A percentile compares a stretch with the other conserved stretches of the same genome.
Conservation (phyloP, 176 grass and related monocot species). For the Bromus sterilis region DNA sequence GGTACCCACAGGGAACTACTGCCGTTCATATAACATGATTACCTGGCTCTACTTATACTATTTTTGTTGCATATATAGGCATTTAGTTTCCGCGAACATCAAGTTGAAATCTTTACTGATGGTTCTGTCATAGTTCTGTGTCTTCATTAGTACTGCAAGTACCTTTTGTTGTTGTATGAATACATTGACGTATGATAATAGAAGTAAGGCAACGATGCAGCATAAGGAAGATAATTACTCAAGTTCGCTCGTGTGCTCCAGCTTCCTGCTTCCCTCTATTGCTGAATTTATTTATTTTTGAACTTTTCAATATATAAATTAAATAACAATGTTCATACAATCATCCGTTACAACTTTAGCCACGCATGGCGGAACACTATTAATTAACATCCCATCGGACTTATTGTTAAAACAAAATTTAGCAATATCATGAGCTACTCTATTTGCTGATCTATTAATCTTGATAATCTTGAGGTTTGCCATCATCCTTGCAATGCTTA, state of each 20-base stretch:
- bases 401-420: too few species aligned
- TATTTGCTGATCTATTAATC: too few species aligned
- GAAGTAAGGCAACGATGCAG: background rate
- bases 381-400: too few species aligned
- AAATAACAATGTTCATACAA: too few species aligned
- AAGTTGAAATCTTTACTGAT: background rate
- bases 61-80: background rate
- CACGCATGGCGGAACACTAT: too few species aligned
- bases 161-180: background rate
- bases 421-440: too few species aligned
- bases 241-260: constrained; percentile 71
- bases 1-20: background rate
- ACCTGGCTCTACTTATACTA: background rate
- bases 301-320: too few species aligned
- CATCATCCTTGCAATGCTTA: too few species aligned
- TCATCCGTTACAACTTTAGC: too few species aligned
- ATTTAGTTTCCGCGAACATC: background rate
- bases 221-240: constrained; percentile 32
- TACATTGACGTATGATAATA: background rate
- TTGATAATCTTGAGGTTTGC: too few species aligned
- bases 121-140: background rate
- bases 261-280: constrained; percentile 79
- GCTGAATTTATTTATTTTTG: too few species aligned
- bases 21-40: background rate
- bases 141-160: background rate